phyloP scores from a whole-genome alignment of 257 asterid species.

The Ligustrum vulgare region DNA sequence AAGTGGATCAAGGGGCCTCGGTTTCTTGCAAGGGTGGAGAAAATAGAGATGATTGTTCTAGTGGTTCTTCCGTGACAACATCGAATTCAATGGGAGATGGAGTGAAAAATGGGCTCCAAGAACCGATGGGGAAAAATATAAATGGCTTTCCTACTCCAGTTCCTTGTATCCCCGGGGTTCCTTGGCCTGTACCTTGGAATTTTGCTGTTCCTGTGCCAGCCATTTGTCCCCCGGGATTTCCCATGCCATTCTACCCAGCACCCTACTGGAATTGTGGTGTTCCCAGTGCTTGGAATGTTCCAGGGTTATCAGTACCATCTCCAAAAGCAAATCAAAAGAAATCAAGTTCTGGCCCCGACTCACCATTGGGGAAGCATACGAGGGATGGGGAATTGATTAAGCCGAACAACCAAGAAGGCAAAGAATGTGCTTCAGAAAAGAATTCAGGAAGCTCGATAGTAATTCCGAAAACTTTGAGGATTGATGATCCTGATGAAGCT shows the following conservation, averaged over 20 bases:
- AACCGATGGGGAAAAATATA: slow-evolving; percentile 39
- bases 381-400: slow-evolving; percentile 57
- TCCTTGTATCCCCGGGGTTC: slow-evolving; percentile 55
- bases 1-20: slow-evolving; percentile 28
- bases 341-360: slow-evolving; percentile 32
- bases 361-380: slow-evolving; percentile 72
- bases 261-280: slow-evolving; percentile 65
- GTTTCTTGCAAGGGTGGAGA: slow-evolving; percentile 32
- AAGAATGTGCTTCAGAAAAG: slow-evolving; percentile 20
- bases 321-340: slow-evolving; percentile 33
- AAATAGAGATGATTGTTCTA: slow-evolving; percentile 46
- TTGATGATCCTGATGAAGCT: slow-evolving; percentile 83
- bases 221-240: slow-evolving; percentile 51
- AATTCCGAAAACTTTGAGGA: slow-evolving; percentile 75
- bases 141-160: slow-evolving; percentile 51
- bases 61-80: slow-evolving; percentile 39
- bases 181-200: slow-evolving; percentile 66
- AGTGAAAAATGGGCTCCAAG: slow-evolving; percentile 31
- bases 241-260: slow-evolving; percentile 57
- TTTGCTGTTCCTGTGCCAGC: slow-evolving; percentile 53
- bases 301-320: slow-evolving; percentile 49
- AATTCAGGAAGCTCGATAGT: slow-evolving; percentile 42
- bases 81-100: slow-evolving; percentile 31
- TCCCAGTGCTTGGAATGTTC: slow-evolving; percentile 61
- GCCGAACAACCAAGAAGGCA: slow-evolving; percentile 28